phyloP scores from a whole-genome alignment of 2,329 filamentous ascomycete genomes.

The Trichophyton verrucosum region DNA sequence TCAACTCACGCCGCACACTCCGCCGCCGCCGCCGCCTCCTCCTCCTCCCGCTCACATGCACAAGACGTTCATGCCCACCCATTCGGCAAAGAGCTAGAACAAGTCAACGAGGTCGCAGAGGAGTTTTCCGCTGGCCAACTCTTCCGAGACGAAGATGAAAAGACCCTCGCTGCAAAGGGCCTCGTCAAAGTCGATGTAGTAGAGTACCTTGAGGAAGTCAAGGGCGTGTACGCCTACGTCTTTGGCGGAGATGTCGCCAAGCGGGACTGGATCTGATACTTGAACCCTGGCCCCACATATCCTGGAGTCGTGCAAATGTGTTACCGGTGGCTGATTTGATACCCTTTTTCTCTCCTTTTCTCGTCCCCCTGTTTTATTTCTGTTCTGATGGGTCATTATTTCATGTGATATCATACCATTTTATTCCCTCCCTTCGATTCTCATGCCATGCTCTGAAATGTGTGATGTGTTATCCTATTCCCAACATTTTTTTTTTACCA shows the following conservation, averaged over 20 bases:
- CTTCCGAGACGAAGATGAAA: conserved; percentile 61
- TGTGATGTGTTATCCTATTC: not conserved
- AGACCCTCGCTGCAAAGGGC: conserved; percentile 55
- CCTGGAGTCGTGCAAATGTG: not conserved
- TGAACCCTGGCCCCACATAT: not conserved
- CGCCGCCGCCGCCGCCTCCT: not conserved
- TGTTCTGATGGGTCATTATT: conserved; percentile 5
- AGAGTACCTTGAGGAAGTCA: conserved; percentile 74
- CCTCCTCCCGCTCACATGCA: not conserved
- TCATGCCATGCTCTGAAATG: not conserved
- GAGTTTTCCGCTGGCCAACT: conserved; percentile 57
- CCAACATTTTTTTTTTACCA: not conserved
- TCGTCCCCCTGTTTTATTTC: conserved; percentile 3
- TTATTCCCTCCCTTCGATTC: not conserved
- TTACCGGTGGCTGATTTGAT: not conserved
- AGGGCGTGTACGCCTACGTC: conserved; percentile 52
- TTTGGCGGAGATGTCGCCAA: conserved; percentile 35
- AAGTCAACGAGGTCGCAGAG: conserved; percentile 86
- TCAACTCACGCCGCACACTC: conserved; percentile 19
- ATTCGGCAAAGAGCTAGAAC: conserved; percentile 78
- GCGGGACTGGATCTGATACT: conserved; percentile 30
- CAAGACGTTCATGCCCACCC: conserved; percentile 48
- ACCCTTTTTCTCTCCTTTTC: not conserved
- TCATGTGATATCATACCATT: conserved; percentile 1
- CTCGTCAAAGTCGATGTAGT: conserved; percentile 62